A percentile compares a stretch with the other conserved stretches of the same genome.
Conservation (phyloP, 2,329 filamentous ascomycete species). For the Alternaria tenuissima region DNA sequence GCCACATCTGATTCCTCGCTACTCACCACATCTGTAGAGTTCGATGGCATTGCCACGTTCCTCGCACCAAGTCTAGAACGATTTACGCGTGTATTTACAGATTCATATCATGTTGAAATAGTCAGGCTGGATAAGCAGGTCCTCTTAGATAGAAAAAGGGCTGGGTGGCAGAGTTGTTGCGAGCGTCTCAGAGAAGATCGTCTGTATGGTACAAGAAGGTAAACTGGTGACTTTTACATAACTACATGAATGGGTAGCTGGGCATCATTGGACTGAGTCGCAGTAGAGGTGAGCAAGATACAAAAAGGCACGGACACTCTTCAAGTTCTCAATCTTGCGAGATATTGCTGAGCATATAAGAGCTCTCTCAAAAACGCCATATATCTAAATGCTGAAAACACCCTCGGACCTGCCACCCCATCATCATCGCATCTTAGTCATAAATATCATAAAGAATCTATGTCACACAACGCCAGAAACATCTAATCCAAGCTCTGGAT, state of each 20-base stretch:
- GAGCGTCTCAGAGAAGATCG: conserved; percentile 23
- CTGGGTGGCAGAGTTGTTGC: conserved; percentile 22
- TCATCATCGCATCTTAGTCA: not conserved
- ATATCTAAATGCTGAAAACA: not conserved
- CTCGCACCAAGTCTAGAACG: conserved; percentile 37
- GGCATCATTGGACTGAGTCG: not conserved
- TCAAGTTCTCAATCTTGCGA: not conserved
- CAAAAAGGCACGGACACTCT: not conserved
- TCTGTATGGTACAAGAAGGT: conserved; percentile 13
- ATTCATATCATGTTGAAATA: not conserved
- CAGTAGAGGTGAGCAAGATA: not conserved
- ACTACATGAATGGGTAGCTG: not conserved
- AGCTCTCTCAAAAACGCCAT: not conserved
- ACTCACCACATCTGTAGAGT: conserved; percentile 27
- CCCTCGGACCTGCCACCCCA: not conserved
- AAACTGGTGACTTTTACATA: not conserved
- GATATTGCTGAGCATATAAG: not conserved
- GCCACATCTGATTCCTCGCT: conserved; percentile 14
- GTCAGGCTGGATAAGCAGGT: not conserved
- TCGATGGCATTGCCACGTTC: conserved; percentile 46
- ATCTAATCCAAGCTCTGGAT: conserved; percentile 71
- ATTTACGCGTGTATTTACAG: conserved; percentile 16
- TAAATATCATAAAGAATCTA: not conserved
- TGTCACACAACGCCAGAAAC: not conserved
- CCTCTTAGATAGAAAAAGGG: conserved; percentile 17